Evolutionary conservation across 2,329 filamentous ascomycete species (phyloP), one percentile per base, ranked within the genome.

Genomic region (Colletotrichum cereale): DNA sequence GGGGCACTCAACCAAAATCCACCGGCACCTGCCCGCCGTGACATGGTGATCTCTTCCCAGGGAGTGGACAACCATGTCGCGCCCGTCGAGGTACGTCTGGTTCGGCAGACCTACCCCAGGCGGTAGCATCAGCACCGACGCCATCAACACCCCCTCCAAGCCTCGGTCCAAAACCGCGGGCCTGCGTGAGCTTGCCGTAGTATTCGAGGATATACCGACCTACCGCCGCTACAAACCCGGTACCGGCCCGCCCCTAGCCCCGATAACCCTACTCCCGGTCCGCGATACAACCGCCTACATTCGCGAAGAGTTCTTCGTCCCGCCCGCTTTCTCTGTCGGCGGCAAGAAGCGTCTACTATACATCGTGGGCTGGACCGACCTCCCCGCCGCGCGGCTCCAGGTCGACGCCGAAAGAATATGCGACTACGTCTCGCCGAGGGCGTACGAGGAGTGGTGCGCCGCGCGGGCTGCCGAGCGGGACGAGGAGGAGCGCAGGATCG

Each of bases 211-310:
- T n/a, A 36, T 72, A 18, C 50, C 69, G 5, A 64, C 72, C 21
- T 73, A 73, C 66, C 62, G 69, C 50, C 26, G 53, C 29, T 73
- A 89, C 75, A 77, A 80, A 1, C 83, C 83, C 3, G 85, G 85
- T 44, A 83, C 83, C 10, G 85, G 86, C 0, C 88, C 88, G 0
- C 80, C 84, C 0, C 78, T 86, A 2, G 83, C 83, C 4, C 84
- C 83, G 12, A 79, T 89, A 21, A 77, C 82, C n/a, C 78, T 90
- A 8, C 77, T 85, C 3, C 87, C 85, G 3, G 77, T 81, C 1
- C 78, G 83, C 76, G 86, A 90, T 74, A 84, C 85, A 53, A 85
- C 85, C 11, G 88, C 86, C n/a, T 88, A 86, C 75, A 91, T 92
- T 52, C 77, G 87, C 72, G 85, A 87, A 58, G 85, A 87, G 74